These are phyloP conservation scores for Zelopaecilomyces penicillatus DNA, from an alignment of 2,329 filamentous ascomycete genomes.

Conservation along the genomic window DNA sequence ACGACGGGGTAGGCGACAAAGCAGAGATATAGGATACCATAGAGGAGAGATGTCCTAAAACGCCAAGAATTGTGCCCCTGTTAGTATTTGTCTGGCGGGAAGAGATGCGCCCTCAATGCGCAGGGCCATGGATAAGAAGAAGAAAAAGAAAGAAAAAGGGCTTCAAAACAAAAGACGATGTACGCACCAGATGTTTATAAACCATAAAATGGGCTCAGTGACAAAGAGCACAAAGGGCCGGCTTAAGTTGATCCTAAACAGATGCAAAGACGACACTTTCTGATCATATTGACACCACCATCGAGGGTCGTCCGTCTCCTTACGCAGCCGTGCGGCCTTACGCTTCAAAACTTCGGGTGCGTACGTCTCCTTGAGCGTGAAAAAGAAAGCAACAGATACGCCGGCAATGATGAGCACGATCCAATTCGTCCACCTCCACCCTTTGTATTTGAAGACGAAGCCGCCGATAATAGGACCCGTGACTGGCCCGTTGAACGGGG, in stretches of 20 bases:
- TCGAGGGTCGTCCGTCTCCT: constrained; percentile 60
- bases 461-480: constrained; percentile 54
- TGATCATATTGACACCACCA: constrained; percentile 80
- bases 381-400: constrained; percentile 49
- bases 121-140: too few species aligned
- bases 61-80: neutral
- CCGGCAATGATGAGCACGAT: constrained; percentile 65
- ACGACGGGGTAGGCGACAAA: constrained; percentile 88
- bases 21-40: constrained; percentile 80
- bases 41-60: constrained; percentile 67
- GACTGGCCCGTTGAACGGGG: constrained; percentile 68
- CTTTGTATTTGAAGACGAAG: constrained; percentile 60
- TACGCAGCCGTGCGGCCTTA: constrained; percentile 55
- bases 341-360: constrained; percentile 59
- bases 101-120: neutral
- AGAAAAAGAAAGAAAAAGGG: too few species aligned
- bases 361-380: constrained; percentile 66
- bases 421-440: constrained; percentile 87
- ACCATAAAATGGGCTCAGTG: constrained; percentile 73
- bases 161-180: too few species aligned
- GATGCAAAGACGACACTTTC: constrained; percentile 50
- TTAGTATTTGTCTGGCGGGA: neutral
- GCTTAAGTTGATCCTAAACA: constrained; percentile 68
- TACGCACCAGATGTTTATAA: constrained; percentile 56
- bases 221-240: constrained; percentile 70